Evolutionary conservation across 768 basidiomycete genomes (phyloP), one percentile per base, ranked within the genome.

Genomic region (Ramaria sp.): DNA sequence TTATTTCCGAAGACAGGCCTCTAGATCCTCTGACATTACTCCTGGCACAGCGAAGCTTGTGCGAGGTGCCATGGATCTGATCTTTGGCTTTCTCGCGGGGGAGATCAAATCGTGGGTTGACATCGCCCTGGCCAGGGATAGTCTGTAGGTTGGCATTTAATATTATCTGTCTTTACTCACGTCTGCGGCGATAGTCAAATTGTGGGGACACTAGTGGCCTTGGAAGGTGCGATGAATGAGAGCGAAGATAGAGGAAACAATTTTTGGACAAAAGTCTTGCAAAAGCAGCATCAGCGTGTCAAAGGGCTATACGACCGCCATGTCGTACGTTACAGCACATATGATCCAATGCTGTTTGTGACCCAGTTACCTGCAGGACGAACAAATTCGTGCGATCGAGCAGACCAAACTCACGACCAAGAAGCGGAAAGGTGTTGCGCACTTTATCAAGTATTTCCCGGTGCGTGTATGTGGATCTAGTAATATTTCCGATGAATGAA

Each of bases 1-100:
- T 59, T 98, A 96, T 70, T 96, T 96, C 74, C 79, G 91, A 24
- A 75, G 95, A 49, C 91, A 97, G 66, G 95, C 95, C n/a, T 75
- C 85, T 6, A 77, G 89, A 27, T 74, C 80, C 51, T 78, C 76
- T 27, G 80, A 82, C 30, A 75, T 94, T 45, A 82, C 81, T 58
- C 76, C 77, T 54, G 70, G 80, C 7, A 92, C 91, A 27, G 66
- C 74, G 58, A 93, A 94, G 71, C 78, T 94, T 9, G 79, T 93
- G 31, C 82, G 91, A 19, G 84, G 85, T 2, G 90, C 92, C 30
- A 82, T 97, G 87, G 95, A 98, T 62, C 71, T 95, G 53, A 92
- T 97, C 53, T 98, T 97, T 68, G 92, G 93, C 7, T 98, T 95
- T 73, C 72, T 98, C 17, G 84, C 86, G 2, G 74, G 76, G 1